Conservation (phyloP, 257 asterid species). For the Nemophila menziesii region DNA sequence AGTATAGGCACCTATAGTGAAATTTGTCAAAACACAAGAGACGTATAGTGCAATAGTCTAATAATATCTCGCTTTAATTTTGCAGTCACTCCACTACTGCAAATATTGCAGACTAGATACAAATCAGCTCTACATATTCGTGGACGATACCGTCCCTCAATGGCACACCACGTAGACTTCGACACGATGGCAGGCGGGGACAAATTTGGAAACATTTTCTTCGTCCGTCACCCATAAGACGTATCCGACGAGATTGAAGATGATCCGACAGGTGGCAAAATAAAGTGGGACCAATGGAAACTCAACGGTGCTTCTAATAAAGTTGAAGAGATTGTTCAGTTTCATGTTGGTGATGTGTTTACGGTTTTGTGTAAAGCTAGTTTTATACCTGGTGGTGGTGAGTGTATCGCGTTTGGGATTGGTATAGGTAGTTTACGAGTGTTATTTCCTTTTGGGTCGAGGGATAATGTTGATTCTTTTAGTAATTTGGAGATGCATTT, state of each 20-base stretch:
- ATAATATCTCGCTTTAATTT: slow-evolving; percentile 8
- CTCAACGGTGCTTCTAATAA: slow-evolving; percentile 98
- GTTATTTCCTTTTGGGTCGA: slow-evolving; percentile 78
- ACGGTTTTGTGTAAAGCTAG: slow-evolving; percentile 83
- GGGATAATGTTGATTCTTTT: slow-evolving; percentile 95
- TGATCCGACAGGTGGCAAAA: slow-evolving; percentile 99
- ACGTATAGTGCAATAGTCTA: neutral
- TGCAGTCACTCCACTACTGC: slow-evolving; percentile 96
- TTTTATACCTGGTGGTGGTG: slow-evolving; percentile 93
- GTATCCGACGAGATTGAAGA: slow-evolving; percentile 98
- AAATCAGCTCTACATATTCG: slow-evolving; percentile 92
- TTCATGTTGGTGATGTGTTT: slow-evolving; percentile 91
- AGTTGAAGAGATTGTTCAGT: slow-evolving; percentile 93
- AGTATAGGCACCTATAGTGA: no score
- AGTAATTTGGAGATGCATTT: slow-evolving; percentile 97
- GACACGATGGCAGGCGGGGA: slow-evolving; percentile 98
- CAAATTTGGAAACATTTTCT: slow-evolving; percentile 87
- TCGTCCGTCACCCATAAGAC: slow-evolving; percentile 89
- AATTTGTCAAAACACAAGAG: no score
- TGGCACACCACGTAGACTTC: slow-evolving; percentile 86
- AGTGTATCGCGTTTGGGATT: slow-evolving; percentile 85
- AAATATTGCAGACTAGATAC: slow-evolving; percentile 97
- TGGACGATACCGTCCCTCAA: slow-evolving; percentile 96
- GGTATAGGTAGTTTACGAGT: slow-evolving; percentile 97
- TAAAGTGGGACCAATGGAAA: slow-evolving; percentile 99